Evolutionary conservation across 176 grass and related monocot species (phyloP), one percentile per base, ranked within the genome.

Genomic region (Oryza glumipatula): DNA sequence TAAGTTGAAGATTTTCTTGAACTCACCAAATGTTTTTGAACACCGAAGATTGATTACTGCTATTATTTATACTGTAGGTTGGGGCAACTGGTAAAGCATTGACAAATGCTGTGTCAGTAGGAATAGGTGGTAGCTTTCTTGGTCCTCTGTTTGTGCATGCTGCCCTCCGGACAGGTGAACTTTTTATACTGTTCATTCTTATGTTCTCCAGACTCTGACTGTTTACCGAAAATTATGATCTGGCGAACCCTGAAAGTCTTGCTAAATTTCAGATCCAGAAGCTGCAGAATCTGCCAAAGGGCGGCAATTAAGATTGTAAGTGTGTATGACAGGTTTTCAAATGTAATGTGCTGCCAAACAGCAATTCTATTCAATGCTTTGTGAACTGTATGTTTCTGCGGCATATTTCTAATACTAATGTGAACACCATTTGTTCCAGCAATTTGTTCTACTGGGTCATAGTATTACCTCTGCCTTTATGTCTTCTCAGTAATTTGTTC

Each of bases 41-140:
- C 38, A 2, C 33, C 0, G 45, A 75, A 76, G 6, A 69, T 64
- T 86, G n/a, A 36, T 72, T 4, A 3, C 9, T 36, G 11, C 3
- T 52, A 16, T 88, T 70, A 11, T 72, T 68, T 30, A 68, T 28
- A 68, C 16, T 83, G 78, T 76, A 99, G 96, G 92, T 96, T 91
- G 93, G 96, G 5, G 89, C 91, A 49, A 96, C 93, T 83, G 96
- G 96, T 77, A 96, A 94, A 81, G 51, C 88, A 32, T 82, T 99
- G 84, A 96, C 88, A 19, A 86, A 94, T 92, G 93, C 92, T 49
- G 89, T 96, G 46, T 91, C 96, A 3, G 86, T 98, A 88, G 96
- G 96, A 75, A 98, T 98, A 83, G 93, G 96, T 38, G 96, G 96
- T 73, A 99, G 96, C 70, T 99, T 96, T 88, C 86, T 99, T 64